Evolutionary conservation across 345 rosid genomes (phyloP).

Genomic region (Trapa incisa): DNA sequence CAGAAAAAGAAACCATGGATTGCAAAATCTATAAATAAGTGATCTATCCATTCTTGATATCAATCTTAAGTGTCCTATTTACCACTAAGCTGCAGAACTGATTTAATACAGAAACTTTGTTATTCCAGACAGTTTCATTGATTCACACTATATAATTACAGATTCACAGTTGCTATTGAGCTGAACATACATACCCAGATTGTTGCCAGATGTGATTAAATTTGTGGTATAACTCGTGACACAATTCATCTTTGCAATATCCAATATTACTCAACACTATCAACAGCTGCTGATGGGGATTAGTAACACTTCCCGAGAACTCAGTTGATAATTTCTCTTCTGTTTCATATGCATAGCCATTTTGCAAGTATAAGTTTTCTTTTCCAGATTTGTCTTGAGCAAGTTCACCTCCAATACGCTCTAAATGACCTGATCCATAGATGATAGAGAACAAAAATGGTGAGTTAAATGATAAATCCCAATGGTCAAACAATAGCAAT

Average conservation of each 20-base stretch:
- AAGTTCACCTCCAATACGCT: constrained; percentile 46
- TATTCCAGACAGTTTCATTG: neutral
- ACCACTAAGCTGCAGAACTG: neutral
- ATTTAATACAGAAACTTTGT: neutral
- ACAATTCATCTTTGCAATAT: constrained; percentile 92
- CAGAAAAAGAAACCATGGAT: neutral
- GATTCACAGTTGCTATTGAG: neutral
- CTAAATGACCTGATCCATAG: constrained; percentile 41
- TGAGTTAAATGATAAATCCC: neutral
- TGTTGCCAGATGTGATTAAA: constrained; percentile 71
- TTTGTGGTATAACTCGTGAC: constrained; percentile 63
- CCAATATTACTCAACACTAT: constrained; percentile 88
- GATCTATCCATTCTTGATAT: neutral
- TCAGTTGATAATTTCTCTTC: constrained; percentile 32
- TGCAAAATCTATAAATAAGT: neutral
- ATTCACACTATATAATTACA: neutral
- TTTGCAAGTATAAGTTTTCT: constrained; percentile 38
- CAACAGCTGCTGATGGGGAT: constrained; percentile 63
- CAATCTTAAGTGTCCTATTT: neutral
- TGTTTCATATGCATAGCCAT: constrained; percentile 46
- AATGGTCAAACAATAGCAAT: neutral
- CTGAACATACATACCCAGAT: constrained; percentile 32
- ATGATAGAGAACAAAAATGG: constrained; percentile 8
- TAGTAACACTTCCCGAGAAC: constrained; percentile 51
- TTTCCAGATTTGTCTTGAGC: constrained; percentile 36